Evolutionary conservation across 2,329 filamentous ascomycete genomes (phyloP), one percentile per base, ranked within the genome.

Genomic region (Alternaria sp.): DNA sequence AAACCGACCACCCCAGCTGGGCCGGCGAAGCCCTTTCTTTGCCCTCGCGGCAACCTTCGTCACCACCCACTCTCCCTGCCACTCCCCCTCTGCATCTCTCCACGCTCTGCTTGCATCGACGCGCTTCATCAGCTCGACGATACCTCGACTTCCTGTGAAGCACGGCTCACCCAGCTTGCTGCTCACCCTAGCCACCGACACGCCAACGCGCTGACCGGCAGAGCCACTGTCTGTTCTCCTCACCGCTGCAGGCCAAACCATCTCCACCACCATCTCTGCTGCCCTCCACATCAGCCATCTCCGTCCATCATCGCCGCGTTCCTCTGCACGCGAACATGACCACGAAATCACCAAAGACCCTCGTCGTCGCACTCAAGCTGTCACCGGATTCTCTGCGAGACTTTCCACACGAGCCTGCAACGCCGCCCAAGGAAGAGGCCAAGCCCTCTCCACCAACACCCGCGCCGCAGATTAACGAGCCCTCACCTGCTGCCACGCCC

Each of bases 381-480:
- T 69, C 78, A 46, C 71, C 75, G 54, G 66, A 69, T 44, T 59
- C 59, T 10, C 77, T 80, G 51, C 59, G 68, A 40, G 71, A 70
- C 19, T 79, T 79, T 59, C 73, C 74, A 10, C 71, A 74, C 64
- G 67, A 69, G 54, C 59, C 69, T 49, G 58, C 67, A 51, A 66
- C 70, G 54, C 69, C 70, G 28, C 64, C 73, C 45, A 68, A 76
- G 26, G 70, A 69, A 52, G 65, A 70, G 51, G 70, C 78, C 51
- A 81, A 83, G 62, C 77, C 81, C 40, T 79, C 79, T 46, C 77
- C 81, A 44, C 73, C 76, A 56, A 80, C 79, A 32, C 74, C 77
- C n/a, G 71, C 74, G 30, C 67, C 77, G 45, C 73, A 73, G 40
- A 71, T 77, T 65, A 72, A 76, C 70, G 77, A 80, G 62, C 69